Evolutionary conservation across 306 rosid genomes (phyloP).

Genomic region (Luffa aegyptiaca): DNA sequence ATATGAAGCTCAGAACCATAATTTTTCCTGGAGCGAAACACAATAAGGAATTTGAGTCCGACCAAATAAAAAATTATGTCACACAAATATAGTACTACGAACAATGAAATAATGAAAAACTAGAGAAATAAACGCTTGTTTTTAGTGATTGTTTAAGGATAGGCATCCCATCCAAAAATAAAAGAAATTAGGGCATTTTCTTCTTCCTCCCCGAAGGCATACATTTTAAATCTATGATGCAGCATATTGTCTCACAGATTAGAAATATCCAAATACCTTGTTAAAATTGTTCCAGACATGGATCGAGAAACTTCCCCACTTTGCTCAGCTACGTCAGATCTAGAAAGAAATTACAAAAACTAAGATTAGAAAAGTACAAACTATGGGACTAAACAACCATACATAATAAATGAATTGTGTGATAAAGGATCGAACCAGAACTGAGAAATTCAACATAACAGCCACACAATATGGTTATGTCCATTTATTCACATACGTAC

Average conservation of each 20-base stretch:
- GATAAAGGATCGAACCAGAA: not conserved
- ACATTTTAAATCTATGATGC: not conserved
- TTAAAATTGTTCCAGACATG: conserved; percentile 48
- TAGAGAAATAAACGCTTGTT: not conserved
- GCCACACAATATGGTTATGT: not conserved
- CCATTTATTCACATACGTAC: not conserved
- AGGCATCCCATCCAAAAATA: not conserved
- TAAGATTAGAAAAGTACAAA: not conserved
- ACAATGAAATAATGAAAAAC: not conserved
- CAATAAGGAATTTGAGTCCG: not conserved
- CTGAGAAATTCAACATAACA: not conserved
- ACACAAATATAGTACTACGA: not conserved
- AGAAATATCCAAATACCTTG: conserved; percentile 29
- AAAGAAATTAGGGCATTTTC: not conserved
- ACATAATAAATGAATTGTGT: not conserved
- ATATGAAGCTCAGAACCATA: conserved; percentile 49
- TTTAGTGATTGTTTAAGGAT: not conserved
- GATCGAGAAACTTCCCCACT: conserved; percentile 79
- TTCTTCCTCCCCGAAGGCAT: not conserved
- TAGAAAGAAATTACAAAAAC: conserved; percentile 10
- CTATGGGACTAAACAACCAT: not conserved
- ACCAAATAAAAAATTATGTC: not conserved
- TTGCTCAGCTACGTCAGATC: conserved; percentile 86
- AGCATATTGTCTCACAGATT: not conserved
- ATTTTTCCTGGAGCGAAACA: conserved; percentile 41